These are phyloP conservation scores for Eremothecium gossypii DNA, from an alignment of 1,139 yeast genomes.

Conservation along the genomic window DNA sequence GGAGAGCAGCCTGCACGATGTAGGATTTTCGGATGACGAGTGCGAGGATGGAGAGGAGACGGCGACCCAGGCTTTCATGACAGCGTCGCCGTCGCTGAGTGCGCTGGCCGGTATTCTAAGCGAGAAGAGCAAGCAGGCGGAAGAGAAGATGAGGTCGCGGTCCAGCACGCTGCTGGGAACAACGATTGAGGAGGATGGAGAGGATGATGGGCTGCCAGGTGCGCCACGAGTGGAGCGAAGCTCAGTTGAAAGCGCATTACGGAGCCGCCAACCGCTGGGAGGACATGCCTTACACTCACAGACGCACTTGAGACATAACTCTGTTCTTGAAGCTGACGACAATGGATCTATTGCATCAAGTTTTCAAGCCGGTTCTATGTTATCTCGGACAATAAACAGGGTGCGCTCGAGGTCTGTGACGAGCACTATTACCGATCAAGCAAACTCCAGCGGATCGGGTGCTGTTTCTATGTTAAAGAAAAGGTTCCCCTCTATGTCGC, in stretches of 20 bases:
- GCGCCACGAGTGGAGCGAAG: too few relatives aligned
- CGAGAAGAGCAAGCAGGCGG: conserved; percentile 29
- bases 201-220: conserved; percentile 10
- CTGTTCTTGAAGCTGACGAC: too few relatives aligned
- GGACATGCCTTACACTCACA: too few relatives aligned
- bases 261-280: too few relatives aligned
- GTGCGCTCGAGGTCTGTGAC: neutral
- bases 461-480: neutral
- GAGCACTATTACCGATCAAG: neutral
- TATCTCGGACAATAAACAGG: neutral
- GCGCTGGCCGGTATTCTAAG: conserved; percentile 33
- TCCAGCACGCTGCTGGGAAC: conserved; percentile 11
- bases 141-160: conserved; percentile 15
- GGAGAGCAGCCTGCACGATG: conserved; percentile 1
- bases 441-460: neutral
- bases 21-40: neutral
- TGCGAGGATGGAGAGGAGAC: conserved; percentile 13
- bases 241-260: neutral
- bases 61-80: conserved; percentile 26
- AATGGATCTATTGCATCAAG: too few relatives aligned
- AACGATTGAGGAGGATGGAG: conserved; percentile 20
- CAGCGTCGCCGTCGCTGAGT: conserved; percentile 38
- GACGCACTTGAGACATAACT: too few relatives aligned
- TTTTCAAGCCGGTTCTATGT: too few relatives aligned
- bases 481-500: neutral